Conservation (phyloP, 306 rosid genomes). For the Mimosa bimucronata region DNA sequence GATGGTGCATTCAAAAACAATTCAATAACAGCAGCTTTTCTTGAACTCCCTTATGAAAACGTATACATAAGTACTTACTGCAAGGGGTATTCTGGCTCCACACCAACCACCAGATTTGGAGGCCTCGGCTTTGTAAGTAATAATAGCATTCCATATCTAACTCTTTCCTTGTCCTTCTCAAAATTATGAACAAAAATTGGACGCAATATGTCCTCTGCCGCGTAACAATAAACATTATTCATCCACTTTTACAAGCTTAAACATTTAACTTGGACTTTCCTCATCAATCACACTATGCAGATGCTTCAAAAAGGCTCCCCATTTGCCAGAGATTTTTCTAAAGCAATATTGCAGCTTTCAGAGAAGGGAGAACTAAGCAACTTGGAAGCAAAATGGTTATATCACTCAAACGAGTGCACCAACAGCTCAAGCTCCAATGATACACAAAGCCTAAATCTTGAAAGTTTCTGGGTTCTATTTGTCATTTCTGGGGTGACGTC, state of each 20-base stretch:
- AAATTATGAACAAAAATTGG: neutral
- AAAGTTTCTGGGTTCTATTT: constrained; percentile 61
- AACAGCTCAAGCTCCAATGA: constrained; percentile 10
- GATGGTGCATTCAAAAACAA: constrained; percentile 27
- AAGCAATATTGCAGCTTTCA: constrained; percentile 52
- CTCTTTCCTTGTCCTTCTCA: neutral
- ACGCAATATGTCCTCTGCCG: neutral
- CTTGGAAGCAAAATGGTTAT: constrained; percentile 52
- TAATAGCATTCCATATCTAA: neutral
- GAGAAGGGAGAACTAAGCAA: constrained; percentile 46
- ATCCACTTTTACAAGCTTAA: neutral
- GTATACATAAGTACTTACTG: constrained; percentile 54
- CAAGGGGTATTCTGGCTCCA: constrained; percentile 44
- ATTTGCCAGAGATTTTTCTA: constrained; percentile 58
- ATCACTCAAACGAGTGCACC: constrained; percentile 33
- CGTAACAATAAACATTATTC: neutral
- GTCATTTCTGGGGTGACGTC: constrained; percentile 57
- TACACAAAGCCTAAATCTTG: constrained; percentile 45
- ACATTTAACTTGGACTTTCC: neutral
- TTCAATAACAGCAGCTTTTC: constrained; percentile 65
- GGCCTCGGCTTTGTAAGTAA: constrained; percentile 78
- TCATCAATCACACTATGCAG: constrained; percentile 45
- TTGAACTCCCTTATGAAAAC: constrained; percentile 70
- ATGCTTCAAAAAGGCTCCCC: constrained; percentile 78
- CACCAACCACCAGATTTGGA: constrained; percentile 57